phyloP scores from a whole-genome alignment of 225 moss, liverwort and hornwort species.

The Bryoerythrophyllum caledonicum region DNA sequence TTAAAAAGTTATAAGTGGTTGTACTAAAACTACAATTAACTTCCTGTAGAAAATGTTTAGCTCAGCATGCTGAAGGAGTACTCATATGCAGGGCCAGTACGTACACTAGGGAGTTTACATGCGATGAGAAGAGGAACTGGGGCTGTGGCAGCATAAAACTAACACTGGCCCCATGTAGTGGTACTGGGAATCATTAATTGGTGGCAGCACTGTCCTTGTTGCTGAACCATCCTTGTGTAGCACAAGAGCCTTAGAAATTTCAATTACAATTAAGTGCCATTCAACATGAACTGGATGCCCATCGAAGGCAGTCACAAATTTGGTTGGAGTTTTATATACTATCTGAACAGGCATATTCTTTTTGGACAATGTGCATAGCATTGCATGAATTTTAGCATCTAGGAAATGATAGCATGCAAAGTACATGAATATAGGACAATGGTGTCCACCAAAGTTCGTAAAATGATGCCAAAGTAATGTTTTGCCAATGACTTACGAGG shows the following conservation, averaged over 20 bases:
- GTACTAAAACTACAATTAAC: no score
- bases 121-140: slow-evolving; percentile 43
- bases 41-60: background rate
- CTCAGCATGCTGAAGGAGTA: background rate
- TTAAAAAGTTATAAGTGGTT: background rate
- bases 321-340: no score
- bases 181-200: slow-evolving; percentile 22
- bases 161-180: slow-evolving; percentile 34
- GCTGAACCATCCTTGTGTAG: slow-evolving; percentile 33
- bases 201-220: slow-evolving; percentile 1
- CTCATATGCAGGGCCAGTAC: background rate
- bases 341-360: background rate
- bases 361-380: no score
- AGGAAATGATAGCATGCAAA: no score
- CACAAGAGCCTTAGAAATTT: slow-evolving; percentile 35
- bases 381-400: no score
- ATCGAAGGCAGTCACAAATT: background rate
- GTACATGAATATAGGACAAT: no score
- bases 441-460: no score
- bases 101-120: slow-evolving; percentile 16
- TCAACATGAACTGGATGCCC: background rate
- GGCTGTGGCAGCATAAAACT: slow-evolving; percentile 33
- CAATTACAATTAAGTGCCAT: background rate
- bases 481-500: background rate
- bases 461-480: no score